Conservation (phyloP, 2,329 filamentous ascomycete genomes). For the Aspergillus pseudoglaucus region DNA sequence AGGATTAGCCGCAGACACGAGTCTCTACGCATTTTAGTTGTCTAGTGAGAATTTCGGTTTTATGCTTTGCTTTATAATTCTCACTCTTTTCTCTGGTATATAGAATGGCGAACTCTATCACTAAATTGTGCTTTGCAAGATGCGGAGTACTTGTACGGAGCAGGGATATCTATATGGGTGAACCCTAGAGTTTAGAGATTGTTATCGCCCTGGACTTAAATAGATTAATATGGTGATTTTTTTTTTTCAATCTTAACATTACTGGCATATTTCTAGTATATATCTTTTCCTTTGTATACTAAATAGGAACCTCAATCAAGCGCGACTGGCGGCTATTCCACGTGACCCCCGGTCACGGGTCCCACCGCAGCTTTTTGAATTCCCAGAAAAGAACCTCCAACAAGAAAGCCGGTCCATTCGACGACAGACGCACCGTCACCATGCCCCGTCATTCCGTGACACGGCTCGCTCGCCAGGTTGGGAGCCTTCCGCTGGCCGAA, state of each 20-base stretch:
- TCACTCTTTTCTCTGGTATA: too few species aligned
- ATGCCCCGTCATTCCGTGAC: constrained; percentile 34
- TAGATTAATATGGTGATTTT: too few species aligned
- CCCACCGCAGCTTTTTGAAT: neutral
- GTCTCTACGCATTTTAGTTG: neutral
- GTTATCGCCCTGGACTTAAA: too few species aligned
- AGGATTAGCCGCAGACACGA: neutral
- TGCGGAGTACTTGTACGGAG: too few species aligned
- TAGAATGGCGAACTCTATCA: too few species aligned
- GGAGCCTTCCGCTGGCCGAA: constrained; percentile 28
- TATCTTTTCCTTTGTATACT: neutral
- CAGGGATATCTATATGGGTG: too few species aligned
- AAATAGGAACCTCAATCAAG: neutral
- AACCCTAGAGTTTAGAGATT: too few species aligned
- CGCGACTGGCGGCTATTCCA: neutral
- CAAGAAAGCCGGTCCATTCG: neutral
- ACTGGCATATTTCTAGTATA: neutral
- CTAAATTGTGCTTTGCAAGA: too few species aligned
- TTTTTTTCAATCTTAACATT: too few species aligned
- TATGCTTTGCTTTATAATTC: too few species aligned
- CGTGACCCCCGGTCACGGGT: neutral
- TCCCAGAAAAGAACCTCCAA: neutral
- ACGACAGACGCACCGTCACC: constrained; percentile 5
- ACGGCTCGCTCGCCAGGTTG: constrained; percentile 28
- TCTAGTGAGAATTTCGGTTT: neutral